These are phyloP conservation scores for Pythium volutum DNA, from an alignment of 352 stramenopile species.

Conservation along the genomic window DNA sequence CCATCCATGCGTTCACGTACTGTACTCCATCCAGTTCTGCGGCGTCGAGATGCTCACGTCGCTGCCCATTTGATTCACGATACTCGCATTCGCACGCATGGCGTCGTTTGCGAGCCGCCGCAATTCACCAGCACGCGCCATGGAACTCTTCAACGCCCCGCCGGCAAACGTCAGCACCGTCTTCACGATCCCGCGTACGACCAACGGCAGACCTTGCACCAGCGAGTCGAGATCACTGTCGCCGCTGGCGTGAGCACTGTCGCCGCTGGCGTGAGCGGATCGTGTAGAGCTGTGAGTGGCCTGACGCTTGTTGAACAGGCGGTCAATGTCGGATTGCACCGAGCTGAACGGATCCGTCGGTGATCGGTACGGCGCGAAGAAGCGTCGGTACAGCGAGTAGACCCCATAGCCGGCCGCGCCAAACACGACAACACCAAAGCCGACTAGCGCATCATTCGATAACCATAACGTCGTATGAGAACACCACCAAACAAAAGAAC, in stretches of 20 bases:
- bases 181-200: conserved; percentile 61
- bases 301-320: conserved; percentile 39
- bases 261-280: not conserved
- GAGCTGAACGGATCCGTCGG: conserved; percentile 39
- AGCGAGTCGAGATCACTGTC: conserved; percentile 45
- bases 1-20: conserved; percentile 30
- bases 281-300: not conserved
- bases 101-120: conserved; percentile 48
- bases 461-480: no score
- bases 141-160: conserved; percentile 56
- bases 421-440: conserved; percentile 65
- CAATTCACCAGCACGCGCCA: conserved; percentile 57
- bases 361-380: conserved; percentile 53
- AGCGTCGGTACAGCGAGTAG: conserved; percentile 65
- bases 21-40: conserved; percentile 72
- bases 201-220: conserved; percentile 51
- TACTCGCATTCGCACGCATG: conserved; percentile 46
- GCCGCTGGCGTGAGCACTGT: conserved; percentile 13
- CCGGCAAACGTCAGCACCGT: conserved; percentile 66
- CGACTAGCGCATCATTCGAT: no score
- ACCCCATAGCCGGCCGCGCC: conserved; percentile 66
- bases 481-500: not conserved
- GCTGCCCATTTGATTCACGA: conserved; percentile 47
- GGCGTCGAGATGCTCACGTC: conserved; percentile 50
- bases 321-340: conserved; percentile 48